Evolutionary conservation across 1,284 basidiomycete genomes (phyloP), one percentile per base, ranked within the genome.

Genomic region (Ceratobasidium sp.): DNA sequence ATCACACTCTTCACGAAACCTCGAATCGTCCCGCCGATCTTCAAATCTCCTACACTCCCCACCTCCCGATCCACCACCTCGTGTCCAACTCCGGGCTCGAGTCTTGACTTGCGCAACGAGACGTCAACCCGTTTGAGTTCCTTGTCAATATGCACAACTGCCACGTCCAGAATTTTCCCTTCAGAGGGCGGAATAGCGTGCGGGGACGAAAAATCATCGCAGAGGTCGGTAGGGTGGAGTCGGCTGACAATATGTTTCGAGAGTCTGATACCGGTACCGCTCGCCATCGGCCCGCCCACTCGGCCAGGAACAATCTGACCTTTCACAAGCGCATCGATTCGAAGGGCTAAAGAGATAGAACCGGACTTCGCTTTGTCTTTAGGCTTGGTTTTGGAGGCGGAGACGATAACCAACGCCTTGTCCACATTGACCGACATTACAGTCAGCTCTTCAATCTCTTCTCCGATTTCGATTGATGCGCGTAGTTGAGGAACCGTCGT

Each of bases 361-460:
- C 44, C n/a, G 20, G 60, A n/a, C 18, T 77, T 79, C 15, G 80
- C 77, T 53, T 80, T 79, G 18, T 79, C 77, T 53, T 80, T 76
- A 10, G 77, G 20, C 78, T 84, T 84, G 20, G 84, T 84, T 79
- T 91, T 93, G 79, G 86, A 84, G 63, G 93, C 93, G 0, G 72
- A 68, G 64, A 97, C 94, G 79, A 98, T 93, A 78, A 98, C 93
- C 77, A 99, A 89, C 15, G 93, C 92, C 82, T 95, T 96, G 81
- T 95, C 96, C 0, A 91, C 87, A 84, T 96, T 97, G 82, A 95
- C 94, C n/a, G 95, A 94, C 33, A 97, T 94, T 23, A 99, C 94
- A 3, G 95, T 91, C 5, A 99, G 88, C 67, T 94, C 92, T 15
- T 92, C 87, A 28, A 99, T 85, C 80, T 89, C 88, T 73, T 96